Percentiles rank a stretch among this genome's conserved stretches.
Conservation (phyloP, 257 asterid genomes). For the Leptodermis oblonga region DNA sequence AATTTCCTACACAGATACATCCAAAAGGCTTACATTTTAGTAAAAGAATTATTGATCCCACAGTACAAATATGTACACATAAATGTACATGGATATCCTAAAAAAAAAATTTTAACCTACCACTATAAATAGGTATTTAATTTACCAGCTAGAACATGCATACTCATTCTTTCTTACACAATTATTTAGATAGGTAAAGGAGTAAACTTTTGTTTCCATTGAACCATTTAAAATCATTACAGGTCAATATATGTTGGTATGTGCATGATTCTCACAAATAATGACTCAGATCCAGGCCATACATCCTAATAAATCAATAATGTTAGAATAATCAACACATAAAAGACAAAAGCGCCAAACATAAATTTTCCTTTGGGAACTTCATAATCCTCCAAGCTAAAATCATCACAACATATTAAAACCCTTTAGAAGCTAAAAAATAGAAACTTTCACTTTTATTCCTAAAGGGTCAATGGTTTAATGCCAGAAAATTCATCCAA, state of each 20-base stretch:
- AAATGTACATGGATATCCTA: no score
- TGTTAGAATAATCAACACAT: neutral
- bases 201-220: neutral
- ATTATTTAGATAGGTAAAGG: neutral
- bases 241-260: neutral
- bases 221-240: neutral
- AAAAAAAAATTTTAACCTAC: neutral
- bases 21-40: no score
- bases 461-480: neutral
- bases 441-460: neutral
- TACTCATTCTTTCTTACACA: neutral
- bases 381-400: neutral
- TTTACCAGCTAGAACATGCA: no score
- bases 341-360: neutral
- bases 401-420: neutral
- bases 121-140: no score
- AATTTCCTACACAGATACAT: no score
- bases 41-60: no score
- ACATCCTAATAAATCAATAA: neutral
- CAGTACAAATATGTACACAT: no score
- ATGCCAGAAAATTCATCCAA: neutral
- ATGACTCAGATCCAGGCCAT: neutral
- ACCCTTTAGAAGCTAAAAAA: neutral
- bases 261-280: neutral
- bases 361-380: neutral